phyloP scores from a whole-genome alignment of 495 filamentous ascomycete species.

The Tuber brumale region DNA sequence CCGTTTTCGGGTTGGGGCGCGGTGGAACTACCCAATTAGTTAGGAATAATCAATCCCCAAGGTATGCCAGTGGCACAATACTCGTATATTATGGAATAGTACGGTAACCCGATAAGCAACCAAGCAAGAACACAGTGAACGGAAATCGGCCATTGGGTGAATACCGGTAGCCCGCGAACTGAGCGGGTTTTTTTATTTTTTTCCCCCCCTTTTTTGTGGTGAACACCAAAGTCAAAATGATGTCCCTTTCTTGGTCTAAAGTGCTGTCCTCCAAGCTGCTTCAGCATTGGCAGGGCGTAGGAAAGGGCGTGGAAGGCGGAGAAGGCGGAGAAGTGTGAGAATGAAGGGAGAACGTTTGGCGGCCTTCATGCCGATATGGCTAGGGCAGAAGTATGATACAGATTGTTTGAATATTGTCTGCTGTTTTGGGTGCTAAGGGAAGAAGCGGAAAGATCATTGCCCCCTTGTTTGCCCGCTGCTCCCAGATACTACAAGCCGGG shows the following conservation, averaged over 20 bases:
- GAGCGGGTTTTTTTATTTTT: not conserved
- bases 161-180: not conserved
- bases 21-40: not conserved
- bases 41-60: not conserved
- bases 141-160: not conserved
- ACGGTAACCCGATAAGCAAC: too few species aligned
- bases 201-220: not conserved
- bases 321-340: too few species aligned
- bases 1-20: not conserved
- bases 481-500: too few species aligned
- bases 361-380: not conserved
- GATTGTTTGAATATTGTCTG: not conserved
- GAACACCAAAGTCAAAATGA: not conserved
- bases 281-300: not conserved
- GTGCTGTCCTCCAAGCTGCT: not conserved
- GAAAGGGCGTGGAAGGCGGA: not conserved
- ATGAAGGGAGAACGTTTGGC: not conserved
- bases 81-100: not conserved
- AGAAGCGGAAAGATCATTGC: too few species aligned
- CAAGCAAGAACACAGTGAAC: too few species aligned
- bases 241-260: not conserved
- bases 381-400: not conserved
- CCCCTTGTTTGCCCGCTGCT: too few species aligned
- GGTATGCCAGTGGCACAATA: not conserved
- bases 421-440: not conserved